Base-by-base conservation (phyloP, 305 asterid species). In the Rubia tinctorum region DNA sequence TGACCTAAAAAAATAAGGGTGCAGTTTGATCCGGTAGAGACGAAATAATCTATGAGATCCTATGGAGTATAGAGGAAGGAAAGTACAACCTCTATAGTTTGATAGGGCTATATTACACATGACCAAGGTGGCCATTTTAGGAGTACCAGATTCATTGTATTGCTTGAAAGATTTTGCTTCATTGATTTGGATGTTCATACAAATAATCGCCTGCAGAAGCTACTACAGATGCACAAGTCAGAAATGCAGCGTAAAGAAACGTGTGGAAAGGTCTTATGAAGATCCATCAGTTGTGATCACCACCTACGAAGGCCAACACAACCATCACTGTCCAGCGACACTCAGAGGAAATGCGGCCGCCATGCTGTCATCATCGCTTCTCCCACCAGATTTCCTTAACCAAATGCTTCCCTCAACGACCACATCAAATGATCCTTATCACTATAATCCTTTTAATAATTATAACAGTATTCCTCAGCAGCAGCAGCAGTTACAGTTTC, bases 281-380 rank as follows among this genome's bases (percentile, higher is more conserved):
- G 90, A 90, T 77, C 90, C 93, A 72, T 74, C 89, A 37, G 76
- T 87, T 66, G 96, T 91, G 81, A 81, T 91, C 83, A 91, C 97
- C 34, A 91, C 97, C 58, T 91, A 91, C 61, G 97, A 91, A 82
- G 95, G 97, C 49, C 91, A 88, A 44, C 97, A 91, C 81, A 89
- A 84, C 86, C 96, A 91, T 83, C 91, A 86, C 80, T 81, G 87
- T 84, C 96, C 97, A 22, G 86, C 92, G 34, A 78, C 89, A 1
- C 82, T 86, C 40, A 83, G 93, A 0, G 87, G 91, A 77, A 81
- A 72, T 69, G 89, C 93, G 25, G 87, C 80, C 42, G 83, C 82
- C 55, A 74, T 87, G 81, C 58, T 82, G 43, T 80, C 85, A 0
- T 84, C 89, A 5, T 77, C 93, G 27, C 17, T 66, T 3, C 58